Percentiles rank a stretch among this genome's conserved stretches.
Conservation (phyloP, 1,139 yeast species). For the Arxiozyma slooffiae region DNA sequence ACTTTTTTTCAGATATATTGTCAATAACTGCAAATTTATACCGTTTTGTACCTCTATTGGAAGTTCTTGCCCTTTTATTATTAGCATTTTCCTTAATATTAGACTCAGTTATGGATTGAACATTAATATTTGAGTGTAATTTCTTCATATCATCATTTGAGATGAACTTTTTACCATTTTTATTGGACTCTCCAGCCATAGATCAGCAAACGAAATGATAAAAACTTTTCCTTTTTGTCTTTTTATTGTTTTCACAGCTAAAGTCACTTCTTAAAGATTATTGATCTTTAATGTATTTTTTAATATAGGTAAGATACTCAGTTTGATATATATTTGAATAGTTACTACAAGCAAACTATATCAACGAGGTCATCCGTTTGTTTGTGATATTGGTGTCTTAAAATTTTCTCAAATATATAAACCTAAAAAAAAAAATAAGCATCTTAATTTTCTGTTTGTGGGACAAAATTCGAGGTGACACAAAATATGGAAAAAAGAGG, state of each 20-base stretch:
- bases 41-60: constrained; percentile 7
- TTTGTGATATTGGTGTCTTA: background rate
- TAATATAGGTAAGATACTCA: background rate
- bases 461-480: background rate
- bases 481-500: background rate
- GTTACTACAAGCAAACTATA: no score
- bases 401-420: background rate
- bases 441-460: background rate
- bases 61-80: background rate
- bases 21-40: constrained; percentile 28
- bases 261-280: background rate
- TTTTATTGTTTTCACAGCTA: background rate
- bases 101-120: background rate
- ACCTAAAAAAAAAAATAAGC: background rate
- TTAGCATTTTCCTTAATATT: background rate
- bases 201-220: background rate
- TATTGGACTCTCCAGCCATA: background rate
- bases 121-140: background rate
- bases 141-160: background rate
- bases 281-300: background rate
- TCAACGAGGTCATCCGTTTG: background rate
- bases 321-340: no score
- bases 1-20: constrained; percentile 11
- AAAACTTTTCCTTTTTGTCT: background rate
- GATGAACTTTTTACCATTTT: background rate